Base-by-base conservation (phyloP, 2,329 filamentous ascomycete species). In the Scytalidium lignicola region DNA sequence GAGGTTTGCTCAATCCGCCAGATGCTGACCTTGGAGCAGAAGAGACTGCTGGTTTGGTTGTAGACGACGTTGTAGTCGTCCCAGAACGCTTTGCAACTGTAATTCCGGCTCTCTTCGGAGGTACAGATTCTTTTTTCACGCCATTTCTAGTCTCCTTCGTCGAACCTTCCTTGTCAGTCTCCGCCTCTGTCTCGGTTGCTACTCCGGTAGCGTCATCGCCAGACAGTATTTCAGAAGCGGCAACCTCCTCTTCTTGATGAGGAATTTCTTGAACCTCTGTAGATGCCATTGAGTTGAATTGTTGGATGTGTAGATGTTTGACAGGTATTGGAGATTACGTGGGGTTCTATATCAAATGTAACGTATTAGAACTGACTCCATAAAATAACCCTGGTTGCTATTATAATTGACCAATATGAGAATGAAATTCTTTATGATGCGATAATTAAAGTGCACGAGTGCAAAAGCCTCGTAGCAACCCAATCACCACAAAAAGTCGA, bases 1-100 rank as follows among this genome's bases (percentile, higher is more conserved):
- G 63, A 41, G 64, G 64, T 48, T 65, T 67, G 50, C 59, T 63
- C 20, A 65, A 48, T n/a, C 61, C 63, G 43, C 60, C 59, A 22
- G 55, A 56, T 7, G 50, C 48, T 23, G 60, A 54, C 40, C 58
- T 53, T 39, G 58, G 54, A 39, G 58, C 46, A 40, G 63, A 62
- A 18, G 62, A 57, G 23, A 56, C 49, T 5, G 57, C 55, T 32
- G 58, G 55, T 37, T 57, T 63, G 3, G 57, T 51, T n/a, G 55
- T 48, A 41, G 62, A 56, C 7, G 58, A 52, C 18, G 62, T 48
- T 43, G 59, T 48, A 19, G 61, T 44, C 23, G 52, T 51, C 32
- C 55, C 55, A 22, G 58, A 60, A 40, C 62, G 62, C 50, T 58
- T 64, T 6, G 54, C 50, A 18, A 56, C 52, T 21, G 55, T 51